Percentiles rank a stretch among this genome's conserved stretches.
These are phyloP conservation scores for Jackrogersella minutella DNA, from an alignment of 495 filamentous ascomycete genomes.

Conservation along the genomic window DNA sequence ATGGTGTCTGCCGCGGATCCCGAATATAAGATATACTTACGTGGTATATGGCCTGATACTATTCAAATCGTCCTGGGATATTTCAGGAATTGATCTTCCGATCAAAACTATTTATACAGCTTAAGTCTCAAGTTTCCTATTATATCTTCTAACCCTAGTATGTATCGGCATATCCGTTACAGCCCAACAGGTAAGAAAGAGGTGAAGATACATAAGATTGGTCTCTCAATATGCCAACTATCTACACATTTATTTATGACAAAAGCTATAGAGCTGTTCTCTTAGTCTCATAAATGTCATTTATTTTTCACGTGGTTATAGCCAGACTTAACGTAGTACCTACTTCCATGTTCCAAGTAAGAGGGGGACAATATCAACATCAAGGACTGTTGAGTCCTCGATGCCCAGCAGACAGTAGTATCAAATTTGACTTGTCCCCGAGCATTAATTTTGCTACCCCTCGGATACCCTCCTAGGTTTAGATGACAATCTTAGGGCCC, in stretches of 20 bases:
- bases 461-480: not conserved
- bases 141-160: not conserved
- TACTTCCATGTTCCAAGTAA: not conserved
- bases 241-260: too few relatives aligned
- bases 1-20: not conserved
- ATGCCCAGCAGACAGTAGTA: too few relatives aligned
- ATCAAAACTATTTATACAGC: not conserved
- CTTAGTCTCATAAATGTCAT: too few relatives aligned
- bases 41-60: not conserved
- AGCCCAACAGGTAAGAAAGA: not conserved
- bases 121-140: not conserved
- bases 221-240: too few relatives aligned
- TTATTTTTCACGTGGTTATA: not conserved
- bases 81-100: not conserved
- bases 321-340: not conserved
- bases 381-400: not conserved
- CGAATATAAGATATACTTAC: not conserved
- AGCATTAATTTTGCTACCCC: not conserved
- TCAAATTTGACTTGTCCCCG: too few relatives aligned
- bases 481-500: not conserved
- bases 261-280: too few relatives aligned
- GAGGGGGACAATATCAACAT: not conserved
- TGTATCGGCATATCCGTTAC: conserved; percentile 1
- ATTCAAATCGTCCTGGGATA: not conserved
- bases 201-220: not conserved